phyloP scores from a whole-genome alignment of 305 asterid genomes.

The Rubia tinctorum region DNA sequence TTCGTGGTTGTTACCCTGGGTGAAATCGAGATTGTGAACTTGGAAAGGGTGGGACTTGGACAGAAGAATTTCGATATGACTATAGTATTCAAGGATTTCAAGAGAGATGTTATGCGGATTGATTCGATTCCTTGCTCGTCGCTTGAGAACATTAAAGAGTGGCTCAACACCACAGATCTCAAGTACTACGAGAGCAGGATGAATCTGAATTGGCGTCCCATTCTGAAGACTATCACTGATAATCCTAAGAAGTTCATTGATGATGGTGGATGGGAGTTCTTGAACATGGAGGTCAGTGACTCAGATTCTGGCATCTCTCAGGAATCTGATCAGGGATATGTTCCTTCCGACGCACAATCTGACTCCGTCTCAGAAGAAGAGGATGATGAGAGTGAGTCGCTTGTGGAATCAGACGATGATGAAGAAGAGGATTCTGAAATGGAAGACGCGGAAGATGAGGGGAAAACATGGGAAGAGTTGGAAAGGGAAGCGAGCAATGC shows the following conservation, averaged over 20 bases:
- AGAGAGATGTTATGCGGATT: slow-evolving; percentile 65
- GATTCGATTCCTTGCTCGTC: slow-evolving; percentile 71
- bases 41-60: slow-evolving; percentile 85
- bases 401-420: slow-evolving; percentile 43
- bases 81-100: slow-evolving; percentile 79
- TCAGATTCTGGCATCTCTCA: background rate
- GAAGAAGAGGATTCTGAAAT: slow-evolving; percentile 59
- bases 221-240: slow-evolving; percentile 59
- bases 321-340: slow-evolving; percentile 41
- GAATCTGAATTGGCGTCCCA: slow-evolving; percentile 76
- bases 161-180: slow-evolving; percentile 79
- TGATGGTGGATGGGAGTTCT: slow-evolving; percentile 86
- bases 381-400: background rate
- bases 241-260: slow-evolving; percentile 71
- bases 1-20: slow-evolving; percentile 60
- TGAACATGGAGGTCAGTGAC: slow-evolving; percentile 48
- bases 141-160: slow-evolving; percentile 69
- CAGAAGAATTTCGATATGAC: slow-evolving; percentile 92
- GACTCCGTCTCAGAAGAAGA: slow-evolving; percentile 38
- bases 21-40: slow-evolving; percentile 78
- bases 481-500: slow-evolving; percentile 82
- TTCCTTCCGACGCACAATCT: slow-evolving; percentile 72
- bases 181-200: slow-evolving; percentile 85
- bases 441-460: slow-evolving; percentile 55
- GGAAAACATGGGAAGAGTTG: slow-evolving; percentile 85